Evolutionary conservation across 2,329 filamentous ascomycete species (phyloP).

Genomic region (Diplodia sapinea): DNA sequence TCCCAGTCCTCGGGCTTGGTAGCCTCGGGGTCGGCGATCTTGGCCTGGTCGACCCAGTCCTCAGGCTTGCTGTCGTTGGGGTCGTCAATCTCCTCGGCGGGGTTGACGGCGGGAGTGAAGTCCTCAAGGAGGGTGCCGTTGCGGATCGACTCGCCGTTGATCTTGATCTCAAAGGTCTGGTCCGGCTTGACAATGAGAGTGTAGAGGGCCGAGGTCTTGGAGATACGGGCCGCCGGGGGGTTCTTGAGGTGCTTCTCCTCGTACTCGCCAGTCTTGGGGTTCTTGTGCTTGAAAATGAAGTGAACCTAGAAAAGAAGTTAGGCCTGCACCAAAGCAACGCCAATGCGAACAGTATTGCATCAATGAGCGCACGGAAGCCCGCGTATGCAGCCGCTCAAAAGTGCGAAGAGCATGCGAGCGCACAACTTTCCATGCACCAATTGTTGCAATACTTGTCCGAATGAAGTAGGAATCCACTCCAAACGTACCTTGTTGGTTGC

Average conservation of each 20-base stretch:
- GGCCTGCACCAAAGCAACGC: background rate
- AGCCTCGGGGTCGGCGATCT: conserved; percentile 89
- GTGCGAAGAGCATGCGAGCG: background rate
- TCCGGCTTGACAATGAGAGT: conserved; percentile 95
- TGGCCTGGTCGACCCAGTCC: conserved; percentile 92
- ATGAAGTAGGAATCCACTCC: background rate
- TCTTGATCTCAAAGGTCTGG: conserved; percentile 91
- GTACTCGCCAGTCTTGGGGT: conserved; percentile 99
- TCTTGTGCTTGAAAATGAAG: conserved; percentile 99
- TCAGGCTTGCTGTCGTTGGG: conserved; percentile 91
- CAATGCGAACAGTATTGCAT: background rate
- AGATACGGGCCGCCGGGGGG: conserved; percentile 83
- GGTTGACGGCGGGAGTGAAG: conserved; percentile 93
- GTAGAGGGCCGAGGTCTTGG: conserved; percentile 93
- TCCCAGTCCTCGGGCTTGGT: conserved; percentile 99
- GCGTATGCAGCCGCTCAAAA: background rate
- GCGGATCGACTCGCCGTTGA: conserved; percentile 88
- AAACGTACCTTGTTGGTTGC: conserved; percentile 89
- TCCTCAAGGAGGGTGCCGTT: conserved; percentile 91
- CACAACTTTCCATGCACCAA: background rate
- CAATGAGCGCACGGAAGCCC: background rate
- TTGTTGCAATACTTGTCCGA: conserved; percentile 4
- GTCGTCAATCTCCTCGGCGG: conserved; percentile 92
- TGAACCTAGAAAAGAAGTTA: conserved; percentile 59
- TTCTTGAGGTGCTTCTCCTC: conserved; percentile 97